Evolutionary conservation across 805 yeast species (phyloP), one percentile per base, ranked within the genome.

Genomic region (Lipomyces chichibuensis): DNA sequence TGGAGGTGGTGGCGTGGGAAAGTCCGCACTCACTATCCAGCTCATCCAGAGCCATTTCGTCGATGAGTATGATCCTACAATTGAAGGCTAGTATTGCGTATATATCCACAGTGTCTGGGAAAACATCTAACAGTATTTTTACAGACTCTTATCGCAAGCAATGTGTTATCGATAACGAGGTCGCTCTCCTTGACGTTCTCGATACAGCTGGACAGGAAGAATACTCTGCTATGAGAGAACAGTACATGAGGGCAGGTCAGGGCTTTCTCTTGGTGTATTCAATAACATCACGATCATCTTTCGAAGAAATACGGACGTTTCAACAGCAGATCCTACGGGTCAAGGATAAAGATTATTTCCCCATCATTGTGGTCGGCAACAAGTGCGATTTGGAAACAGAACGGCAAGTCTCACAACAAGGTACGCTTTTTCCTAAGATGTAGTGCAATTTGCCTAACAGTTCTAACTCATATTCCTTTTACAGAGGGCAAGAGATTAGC

Each of bases 1-100:
- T 65, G 99, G 98, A 65, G 98, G 98, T 52, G 98, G 98, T 76
- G 98, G 97, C 80, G 99, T 95, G 64, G 99, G 99, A 80, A 95
- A 95, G 79, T 89, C 96, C 29, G 98, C 99, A 5, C 82, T 95
- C 70, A 95, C 99, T 33, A 95, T 95, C 71, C 97, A 95, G 79
- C 84, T 95, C 75, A 92, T 95, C 64, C 98, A 94, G 78, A 87
- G 92, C 46, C 97, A 93, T 75, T 95, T 95, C 76, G 97, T 94
- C 39, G 97, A 93, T 78, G 99, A 95, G 77, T 95, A 95, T 75
- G 99, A 95, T 80, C 99, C 99, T 9, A 95, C 99, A 11, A 95
- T 95, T 75, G 99, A 95, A 80, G 72, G 72, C 65, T 49, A 17
- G 69, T 27, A 2, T 43, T 43, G 11, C 9, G 4, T 14, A 25